Evolutionary conservation across 169 alveolate species (phyloP).

Genomic region (Cyclospora cayetanensis): DNA sequence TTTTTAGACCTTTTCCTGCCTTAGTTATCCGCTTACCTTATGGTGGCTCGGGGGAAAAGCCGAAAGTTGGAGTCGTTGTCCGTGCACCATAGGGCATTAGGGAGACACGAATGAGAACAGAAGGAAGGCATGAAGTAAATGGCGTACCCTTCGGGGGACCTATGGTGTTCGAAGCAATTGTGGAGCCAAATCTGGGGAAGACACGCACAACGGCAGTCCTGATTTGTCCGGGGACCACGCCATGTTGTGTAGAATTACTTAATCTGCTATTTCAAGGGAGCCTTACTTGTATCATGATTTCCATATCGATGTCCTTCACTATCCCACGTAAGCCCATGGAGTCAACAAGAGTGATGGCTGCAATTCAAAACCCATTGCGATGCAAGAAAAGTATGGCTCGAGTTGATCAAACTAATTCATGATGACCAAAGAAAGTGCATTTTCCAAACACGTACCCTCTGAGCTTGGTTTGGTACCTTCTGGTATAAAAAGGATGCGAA

Average conservation of each 20-base stretch:
- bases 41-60: slow-evolving; percentile 45
- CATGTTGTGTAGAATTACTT: background rate
- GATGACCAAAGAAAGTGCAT: background rate
- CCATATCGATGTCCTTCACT: slow-evolving; percentile 43
- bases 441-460: background rate
- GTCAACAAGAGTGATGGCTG: slow-evolving; percentile 47
- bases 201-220: background rate
- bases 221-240: no score
- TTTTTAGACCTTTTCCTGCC: no score
- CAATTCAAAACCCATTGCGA: background rate
- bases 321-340: slow-evolving; percentile 42
- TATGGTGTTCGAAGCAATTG: slow-evolving; percentile 69
- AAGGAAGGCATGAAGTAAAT: slow-evolving; percentile 67
- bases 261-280: background rate
- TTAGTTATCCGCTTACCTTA: background rate
- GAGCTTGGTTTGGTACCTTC: slow-evolving; percentile 19
- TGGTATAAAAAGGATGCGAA: slow-evolving; percentile 44
- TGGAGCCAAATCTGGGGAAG: slow-evolving; percentile 68
- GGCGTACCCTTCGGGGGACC: slow-evolving; percentile 61
- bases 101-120: slow-evolving; percentile 69
- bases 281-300: slow-evolving; percentile 53
- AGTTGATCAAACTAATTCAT: no score
- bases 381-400: no score
- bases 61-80: slow-evolving; percentile 54
- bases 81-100: slow-evolving; percentile 68